These are phyloP conservation scores for Leccinum boreale DNA, from an alignment of 768 basidiomycete species.

Conservation along the genomic window DNA sequence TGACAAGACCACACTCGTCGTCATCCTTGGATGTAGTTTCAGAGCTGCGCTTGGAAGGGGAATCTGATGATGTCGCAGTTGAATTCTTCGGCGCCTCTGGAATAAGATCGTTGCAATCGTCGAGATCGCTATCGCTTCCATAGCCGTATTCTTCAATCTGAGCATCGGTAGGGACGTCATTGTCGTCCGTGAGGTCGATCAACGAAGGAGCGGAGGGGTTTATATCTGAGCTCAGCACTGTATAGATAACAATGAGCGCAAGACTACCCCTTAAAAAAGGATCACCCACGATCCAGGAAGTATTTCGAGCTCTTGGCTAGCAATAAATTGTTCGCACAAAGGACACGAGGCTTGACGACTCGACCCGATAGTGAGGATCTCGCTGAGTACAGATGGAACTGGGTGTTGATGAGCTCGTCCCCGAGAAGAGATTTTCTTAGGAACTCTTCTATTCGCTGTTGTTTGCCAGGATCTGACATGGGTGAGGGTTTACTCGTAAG, in stretches of 20 bases:
- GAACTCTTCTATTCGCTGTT: conserved; percentile 18
- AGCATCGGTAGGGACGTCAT: conserved; percentile 6
- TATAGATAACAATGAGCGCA: background rate
- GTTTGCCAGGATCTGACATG: conserved; percentile 13
- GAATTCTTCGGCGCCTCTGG: background rate
- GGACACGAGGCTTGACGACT: conserved; percentile 16
- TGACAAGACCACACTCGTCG: conserved; percentile 3
- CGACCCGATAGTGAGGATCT: conserved; percentile 11
- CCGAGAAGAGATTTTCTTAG: conserved; percentile 26
- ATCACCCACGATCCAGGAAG: conserved; percentile 25
- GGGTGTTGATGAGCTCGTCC: conserved; percentile 28
- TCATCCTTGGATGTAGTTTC: background rate
- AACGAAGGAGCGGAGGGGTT: conserved; percentile 11
- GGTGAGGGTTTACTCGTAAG: too few relatives aligned
- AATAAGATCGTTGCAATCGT: conserved; percentile 20
- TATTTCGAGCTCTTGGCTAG: conserved; percentile 26
- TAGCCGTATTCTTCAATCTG: conserved; percentile 28
- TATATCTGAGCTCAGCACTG: conserved; percentile 16
- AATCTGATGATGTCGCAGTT: background rate
- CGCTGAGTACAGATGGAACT: conserved; percentile 30
- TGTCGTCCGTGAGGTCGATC: conserved; percentile 12
- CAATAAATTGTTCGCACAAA: conserved; percentile 29
- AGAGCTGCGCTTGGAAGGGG: background rate
- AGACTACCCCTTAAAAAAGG: background rate
- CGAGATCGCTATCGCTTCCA: conserved; percentile 35